phyloP scores from a whole-genome alignment of 352 stramenopile species.

The Globisporangium emineosum region DNA sequence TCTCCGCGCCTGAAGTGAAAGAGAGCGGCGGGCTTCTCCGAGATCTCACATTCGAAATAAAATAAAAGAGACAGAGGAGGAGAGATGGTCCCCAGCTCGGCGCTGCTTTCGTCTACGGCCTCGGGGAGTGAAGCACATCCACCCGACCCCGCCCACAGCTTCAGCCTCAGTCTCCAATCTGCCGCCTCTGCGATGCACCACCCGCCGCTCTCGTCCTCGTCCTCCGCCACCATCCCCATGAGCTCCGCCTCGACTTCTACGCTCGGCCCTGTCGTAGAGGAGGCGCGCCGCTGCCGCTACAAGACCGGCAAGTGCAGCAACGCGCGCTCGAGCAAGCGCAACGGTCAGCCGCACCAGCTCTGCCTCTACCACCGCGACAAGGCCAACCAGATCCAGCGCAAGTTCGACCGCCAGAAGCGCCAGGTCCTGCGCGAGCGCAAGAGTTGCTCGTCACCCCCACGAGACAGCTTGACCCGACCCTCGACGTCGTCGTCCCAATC shows the following conservation, averaged over 20 bases:
- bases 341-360: conserved; percentile 84
- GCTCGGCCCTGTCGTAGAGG: conserved; percentile 7
- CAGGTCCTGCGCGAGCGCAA: conserved; percentile 55
- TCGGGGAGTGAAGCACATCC: not conserved
- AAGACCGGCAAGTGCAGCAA: conserved; percentile 88
- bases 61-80: conserved; percentile 5
- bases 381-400: conserved; percentile 88
- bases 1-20: not conserved
- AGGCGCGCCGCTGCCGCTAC: conserved; percentile 58
- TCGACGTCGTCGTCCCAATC: conserved; percentile 13
- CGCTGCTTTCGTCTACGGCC: conserved; percentile 13
- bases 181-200: conserved; percentile 15
- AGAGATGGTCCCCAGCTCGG: not conserved
- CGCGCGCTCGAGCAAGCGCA: conserved; percentile 77
- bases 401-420: conserved; percentile 87
- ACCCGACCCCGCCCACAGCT: not conserved
- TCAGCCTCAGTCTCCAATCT: conserved; percentile 17
- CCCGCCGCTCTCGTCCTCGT: conserved; percentile 8
- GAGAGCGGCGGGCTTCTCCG: not conserved
- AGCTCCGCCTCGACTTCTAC: conserved; percentile 2
- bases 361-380: conserved; percentile 87
- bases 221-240: conserved; percentile 2
- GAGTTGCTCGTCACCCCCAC: conserved; percentile 12
- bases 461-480: conserved; percentile 14
- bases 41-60: conserved; percentile 6